A percentile compares a stretch with the other conserved stretches of the same genome.
These are phyloP conservation scores for Bipolaris cookei DNA, from an alignment of 2,329 filamentous ascomycete genomes.

Conservation along the genomic window DNA sequence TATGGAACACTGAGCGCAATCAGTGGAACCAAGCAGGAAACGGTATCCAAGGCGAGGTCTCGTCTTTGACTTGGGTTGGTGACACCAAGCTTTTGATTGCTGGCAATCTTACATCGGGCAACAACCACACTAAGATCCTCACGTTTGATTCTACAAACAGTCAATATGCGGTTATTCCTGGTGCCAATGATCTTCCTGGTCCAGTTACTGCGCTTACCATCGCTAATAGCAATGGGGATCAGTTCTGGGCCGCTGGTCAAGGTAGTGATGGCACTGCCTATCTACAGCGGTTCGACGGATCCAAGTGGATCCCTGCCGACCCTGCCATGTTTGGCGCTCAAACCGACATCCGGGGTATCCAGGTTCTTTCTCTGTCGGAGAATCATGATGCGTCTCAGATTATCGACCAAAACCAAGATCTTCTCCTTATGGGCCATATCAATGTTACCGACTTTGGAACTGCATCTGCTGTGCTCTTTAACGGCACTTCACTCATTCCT, in stretches of 20 bases:
- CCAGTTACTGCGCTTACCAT: slow-evolving; percentile 77
- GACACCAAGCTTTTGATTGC: slow-evolving; percentile 75
- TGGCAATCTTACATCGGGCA: slow-evolving; percentile 74
- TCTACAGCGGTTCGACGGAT: slow-evolving; percentile 81
- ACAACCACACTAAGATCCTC: slow-evolving; percentile 70
- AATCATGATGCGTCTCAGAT: slow-evolving; percentile 70
- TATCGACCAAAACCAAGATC: slow-evolving; percentile 69
- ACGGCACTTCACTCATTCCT: slow-evolving; percentile 78
- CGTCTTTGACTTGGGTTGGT: slow-evolving; percentile 76
- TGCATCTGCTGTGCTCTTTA: slow-evolving; percentile 85
- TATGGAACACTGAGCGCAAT: slow-evolving; percentile 71
- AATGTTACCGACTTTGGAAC: slow-evolving; percentile 76
- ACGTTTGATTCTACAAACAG: slow-evolving; percentile 73
- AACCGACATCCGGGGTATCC: slow-evolving; percentile 77
- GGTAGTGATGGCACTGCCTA: slow-evolving; percentile 72
- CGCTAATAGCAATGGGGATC: slow-evolving; percentile 72
- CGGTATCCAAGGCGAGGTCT: slow-evolving; percentile 72
- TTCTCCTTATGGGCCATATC: slow-evolving; percentile 86
- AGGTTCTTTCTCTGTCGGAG: slow-evolving; percentile 75
- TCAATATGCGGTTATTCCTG: slow-evolving; percentile 68
- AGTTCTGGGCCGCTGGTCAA: slow-evolving; percentile 83
- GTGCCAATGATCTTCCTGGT: slow-evolving; percentile 74
- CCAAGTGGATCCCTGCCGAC: slow-evolving; percentile 70
- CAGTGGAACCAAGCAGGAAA: slow-evolving; percentile 84
- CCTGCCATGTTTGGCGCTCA: slow-evolving; percentile 62